These are phyloP conservation scores for Fraxinus cuspidata DNA, from an alignment of 257 asterid genomes.

Conservation along the genomic window DNA sequence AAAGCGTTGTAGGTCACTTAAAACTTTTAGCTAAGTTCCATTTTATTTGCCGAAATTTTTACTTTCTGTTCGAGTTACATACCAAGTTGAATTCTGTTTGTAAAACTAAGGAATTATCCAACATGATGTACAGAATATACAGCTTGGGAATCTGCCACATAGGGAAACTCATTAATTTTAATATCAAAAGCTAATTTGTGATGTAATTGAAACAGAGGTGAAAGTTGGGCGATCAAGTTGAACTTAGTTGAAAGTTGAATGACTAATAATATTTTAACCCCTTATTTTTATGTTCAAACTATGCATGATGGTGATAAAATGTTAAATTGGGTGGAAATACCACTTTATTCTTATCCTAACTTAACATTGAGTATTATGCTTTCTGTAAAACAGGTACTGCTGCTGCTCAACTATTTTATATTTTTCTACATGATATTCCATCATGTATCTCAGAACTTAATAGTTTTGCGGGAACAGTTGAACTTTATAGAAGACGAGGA, in stretches of 20 bases:
- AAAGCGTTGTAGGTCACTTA: neutral
- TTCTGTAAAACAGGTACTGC: slow-evolving; percentile 44
- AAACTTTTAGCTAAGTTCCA: neutral
- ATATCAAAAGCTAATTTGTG: neutral
- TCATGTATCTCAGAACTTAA: slow-evolving; percentile 64
- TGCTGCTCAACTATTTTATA: slow-evolving; percentile 55
- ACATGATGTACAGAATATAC: neutral
- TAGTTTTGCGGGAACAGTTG: slow-evolving; percentile 65
- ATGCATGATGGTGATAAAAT: neutral
- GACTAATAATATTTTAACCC: neutral
- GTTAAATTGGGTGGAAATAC: neutral
- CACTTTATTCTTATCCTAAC: neutral
- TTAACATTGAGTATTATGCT: neutral
- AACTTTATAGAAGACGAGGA: slow-evolving; percentile 65
- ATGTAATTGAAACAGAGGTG: neutral
- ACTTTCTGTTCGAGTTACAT: neutral
- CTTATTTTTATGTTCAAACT: neutral
- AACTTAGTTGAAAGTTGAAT: neutral
- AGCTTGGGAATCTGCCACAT: neutral
- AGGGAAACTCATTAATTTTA: neutral
- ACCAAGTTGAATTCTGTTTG: neutral
- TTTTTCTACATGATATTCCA: slow-evolving; percentile 65
- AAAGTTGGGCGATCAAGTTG: neutral
- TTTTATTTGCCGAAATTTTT: neutral
- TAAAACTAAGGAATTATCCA: neutral